Conservation (phyloP, 2,329 filamentous ascomycete species). For the Fusarium pininemorale region DNA sequence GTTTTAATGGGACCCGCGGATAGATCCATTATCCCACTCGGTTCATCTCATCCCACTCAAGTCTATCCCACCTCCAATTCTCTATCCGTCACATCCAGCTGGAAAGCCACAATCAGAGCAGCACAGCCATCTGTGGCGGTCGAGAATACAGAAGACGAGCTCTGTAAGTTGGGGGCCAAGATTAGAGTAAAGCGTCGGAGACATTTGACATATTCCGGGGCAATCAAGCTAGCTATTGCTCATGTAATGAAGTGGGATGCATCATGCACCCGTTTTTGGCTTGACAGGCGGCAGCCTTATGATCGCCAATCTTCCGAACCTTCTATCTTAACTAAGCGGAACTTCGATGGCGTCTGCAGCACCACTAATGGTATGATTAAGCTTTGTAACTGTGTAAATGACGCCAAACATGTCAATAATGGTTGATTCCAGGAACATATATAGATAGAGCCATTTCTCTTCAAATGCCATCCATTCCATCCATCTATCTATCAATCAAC, state of each 20-base stretch:
- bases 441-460: background rate
- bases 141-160: background rate
- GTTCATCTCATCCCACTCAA: slow-evolving; percentile 11
- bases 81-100: background rate
- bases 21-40: slow-evolving; percentile 22
- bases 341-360: background rate
- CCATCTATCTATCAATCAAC: background rate
- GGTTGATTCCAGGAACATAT: background rate
- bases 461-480: background rate
- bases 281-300: background rate
- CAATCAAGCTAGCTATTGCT: background rate
- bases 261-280: background rate
- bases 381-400: background rate
- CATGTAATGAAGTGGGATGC: background rate
- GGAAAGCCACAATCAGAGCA: background rate
- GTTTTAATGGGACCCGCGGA: background rate
- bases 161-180: background rate
- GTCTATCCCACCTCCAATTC: background rate
- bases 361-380: background rate
- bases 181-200: background rate
- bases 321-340: slow-evolving; percentile 1
- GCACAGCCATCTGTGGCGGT: slow-evolving; percentile 1
- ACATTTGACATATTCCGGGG: background rate
- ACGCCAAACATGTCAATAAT: background rate
- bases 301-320: background rate